Evolutionary conservation across 73 alveolate species (phyloP).

Genomic region (Paramecium primaurelia): DNA sequence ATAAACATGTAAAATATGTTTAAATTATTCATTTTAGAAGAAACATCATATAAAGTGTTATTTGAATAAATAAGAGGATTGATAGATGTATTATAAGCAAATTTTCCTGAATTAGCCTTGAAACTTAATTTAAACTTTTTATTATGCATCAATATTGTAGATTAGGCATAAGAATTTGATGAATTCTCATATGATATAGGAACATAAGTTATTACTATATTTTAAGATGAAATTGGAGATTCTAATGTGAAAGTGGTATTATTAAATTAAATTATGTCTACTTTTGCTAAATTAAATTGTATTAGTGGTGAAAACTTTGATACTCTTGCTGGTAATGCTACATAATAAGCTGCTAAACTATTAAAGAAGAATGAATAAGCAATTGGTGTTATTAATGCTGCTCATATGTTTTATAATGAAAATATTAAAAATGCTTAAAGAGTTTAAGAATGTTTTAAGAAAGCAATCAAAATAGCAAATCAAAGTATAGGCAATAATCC

Average conservation of each 20-base stretch:
- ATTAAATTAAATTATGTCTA: conserved; percentile 38
- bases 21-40: background rate
- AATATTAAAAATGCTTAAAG: conserved; percentile 42
- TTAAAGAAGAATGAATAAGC: conserved; percentile 78
- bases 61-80: conserved; percentile 70
- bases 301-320: conserved; percentile 63
- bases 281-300: conserved; percentile 41
- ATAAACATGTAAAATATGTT: conserved; percentile 3
- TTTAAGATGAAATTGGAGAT: conserved; percentile 68
- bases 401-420: conserved; percentile 66
- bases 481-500: conserved; percentile 72
- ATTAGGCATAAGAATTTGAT: conserved; percentile 47
- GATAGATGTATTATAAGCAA: conserved; percentile 45
- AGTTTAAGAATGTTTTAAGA: conserved; percentile 83
- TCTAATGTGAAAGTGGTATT: conserved; percentile 43
- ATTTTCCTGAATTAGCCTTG: conserved; percentile 74
- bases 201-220: conserved; percentile 56
- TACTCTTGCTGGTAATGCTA: conserved; percentile 64
- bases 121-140: conserved; percentile 71
- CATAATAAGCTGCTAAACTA: conserved; percentile 65
- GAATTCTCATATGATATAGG: conserved; percentile 65
- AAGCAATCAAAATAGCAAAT: conserved; percentile 84
- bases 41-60: conserved; percentile 45
- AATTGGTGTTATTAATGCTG: conserved; percentile 65
- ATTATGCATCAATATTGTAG: conserved; percentile 64